Conservation (phyloP, 2,329 filamentous ascomycete genomes). For the Colletotrichum somersetense region DNA sequence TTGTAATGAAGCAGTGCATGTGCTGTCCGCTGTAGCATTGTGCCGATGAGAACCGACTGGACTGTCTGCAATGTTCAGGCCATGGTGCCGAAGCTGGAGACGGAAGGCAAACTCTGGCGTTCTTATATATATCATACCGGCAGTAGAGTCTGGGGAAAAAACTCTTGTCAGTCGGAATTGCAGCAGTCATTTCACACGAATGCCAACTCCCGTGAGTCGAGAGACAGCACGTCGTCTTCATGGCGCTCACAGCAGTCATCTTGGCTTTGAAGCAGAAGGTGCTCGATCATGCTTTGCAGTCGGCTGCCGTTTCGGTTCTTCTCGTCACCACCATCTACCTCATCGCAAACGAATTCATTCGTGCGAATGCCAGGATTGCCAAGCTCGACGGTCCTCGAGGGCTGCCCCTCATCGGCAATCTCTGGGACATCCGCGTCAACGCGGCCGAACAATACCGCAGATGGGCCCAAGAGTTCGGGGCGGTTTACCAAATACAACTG, state of each 20-base stretch:
- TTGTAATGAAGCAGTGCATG: not conserved
- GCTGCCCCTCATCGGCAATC: conserved; percentile 66
- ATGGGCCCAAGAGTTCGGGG: conserved; percentile 63
- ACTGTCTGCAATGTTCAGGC: conserved; percentile 3
- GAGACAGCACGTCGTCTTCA: conserved; percentile 22
- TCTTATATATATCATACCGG: not conserved
- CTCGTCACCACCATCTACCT: conserved; percentile 58
- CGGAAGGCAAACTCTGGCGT: not conserved
- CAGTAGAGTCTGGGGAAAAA: too few relatives aligned
- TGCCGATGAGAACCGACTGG: conserved; percentile 26
- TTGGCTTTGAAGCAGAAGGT: conserved; percentile 42
- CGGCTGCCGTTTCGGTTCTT: conserved; percentile 21
- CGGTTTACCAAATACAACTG: conserved; percentile 69
- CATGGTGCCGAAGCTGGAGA: not conserved
- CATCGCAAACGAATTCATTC: conserved; percentile 62
- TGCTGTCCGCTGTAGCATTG: not conserved
- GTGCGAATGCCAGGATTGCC: conserved; percentile 57
- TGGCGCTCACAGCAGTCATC: conserved; percentile 48
- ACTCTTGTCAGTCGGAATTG: not conserved
- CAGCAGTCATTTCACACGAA: not conserved
- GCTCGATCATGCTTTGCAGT: conserved; percentile 44
- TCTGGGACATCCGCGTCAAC: conserved; percentile 66
- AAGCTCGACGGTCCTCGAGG: conserved; percentile 63
- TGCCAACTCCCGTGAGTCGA: not conserved
- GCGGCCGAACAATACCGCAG: conserved; percentile 68